Evolutionary conservation across 148 eudicot genomes (phyloP), one percentile per base, ranked within the genome.

Genomic region (Camellia sinensis): DNA sequence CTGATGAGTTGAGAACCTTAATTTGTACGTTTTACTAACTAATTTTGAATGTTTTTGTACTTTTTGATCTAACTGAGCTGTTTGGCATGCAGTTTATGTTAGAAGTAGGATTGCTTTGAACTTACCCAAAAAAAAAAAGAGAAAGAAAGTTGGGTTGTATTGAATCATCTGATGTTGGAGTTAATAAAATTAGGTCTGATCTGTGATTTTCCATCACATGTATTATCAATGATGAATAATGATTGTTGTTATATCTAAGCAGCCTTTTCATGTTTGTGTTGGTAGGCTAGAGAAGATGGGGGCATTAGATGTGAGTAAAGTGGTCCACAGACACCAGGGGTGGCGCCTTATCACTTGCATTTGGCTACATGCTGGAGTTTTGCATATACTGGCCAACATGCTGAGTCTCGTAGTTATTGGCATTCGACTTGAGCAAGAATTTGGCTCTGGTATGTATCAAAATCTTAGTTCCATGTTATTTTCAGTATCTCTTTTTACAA

Each of bases 311-410:
- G 90, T 90, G 79, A 52, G 66, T 79, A 92, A 90, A 76, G 91
- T 92, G 76, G 88, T 92, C 14, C 77, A 94, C 71, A 41, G 74
- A 21, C 90, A 89, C 78, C 93, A 94, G 78, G 94, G 90, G 44
- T 94, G 98, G 98, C 97, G 97, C 76, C 91, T 94, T 50, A 79
- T 92, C 84, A 84, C 88, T 46, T 94, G 98, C 85, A 90, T 94
- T 56, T 94, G 98, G 98, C 83, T 94, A 66, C 98, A 94, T 84
- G 98, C 89, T 82, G 98, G 98, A 75, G 94, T 94, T 86, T 84
- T 94, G 10, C 98, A 94, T 86, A 18, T 92, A 64, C 87, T 94
- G 64, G 93, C 92, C 66, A 94, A 94, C 81, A 92, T 94, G 97
- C 18, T 92, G 88, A 88, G 98, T 78, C 86, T 94, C 72, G 59